Conservation (phyloP, 78 protist species). For the Dictyostelium firmibasis region DNA sequence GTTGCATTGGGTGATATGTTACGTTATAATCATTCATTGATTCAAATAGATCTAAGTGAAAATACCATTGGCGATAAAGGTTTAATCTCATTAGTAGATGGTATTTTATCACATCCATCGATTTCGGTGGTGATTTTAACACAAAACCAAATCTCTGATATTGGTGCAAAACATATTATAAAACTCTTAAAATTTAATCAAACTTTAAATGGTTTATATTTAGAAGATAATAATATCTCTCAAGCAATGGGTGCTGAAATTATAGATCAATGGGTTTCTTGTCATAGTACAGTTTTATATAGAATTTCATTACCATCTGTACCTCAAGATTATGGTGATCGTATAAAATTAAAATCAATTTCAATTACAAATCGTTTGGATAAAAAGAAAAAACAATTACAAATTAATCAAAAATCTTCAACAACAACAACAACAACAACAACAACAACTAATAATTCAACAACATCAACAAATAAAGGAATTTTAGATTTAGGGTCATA, state of each 20-base stretch:
- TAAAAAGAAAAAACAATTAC: conserved; percentile 12
- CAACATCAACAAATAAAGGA: background rate
- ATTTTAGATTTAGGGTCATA: conserved; percentile 29
- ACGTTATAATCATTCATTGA: conserved; percentile 43
- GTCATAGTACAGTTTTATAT: conserved; percentile 1
- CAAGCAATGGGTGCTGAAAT: background rate
- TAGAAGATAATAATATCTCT: conserved; percentile 44
- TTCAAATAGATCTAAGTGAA: conserved; percentile 51
- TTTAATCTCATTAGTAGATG: conserved; percentile 3
- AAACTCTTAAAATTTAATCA: conserved; percentile 26
- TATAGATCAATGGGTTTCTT: conserved; percentile 32
- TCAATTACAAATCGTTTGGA: conserved; percentile 35
- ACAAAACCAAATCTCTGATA: conserved; percentile 15
- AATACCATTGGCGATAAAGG: conserved; percentile 24
- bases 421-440: background rate
- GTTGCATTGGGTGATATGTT: conserved; percentile 56
- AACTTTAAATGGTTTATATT: conserved; percentile 35
- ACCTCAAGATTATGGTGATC: conserved; percentile 29
- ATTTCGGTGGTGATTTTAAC: conserved; percentile 17
- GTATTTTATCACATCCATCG: conserved; percentile 69
- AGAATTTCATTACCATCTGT: background rate
- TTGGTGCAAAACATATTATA: conserved; percentile 14
- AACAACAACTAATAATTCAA: background rate
- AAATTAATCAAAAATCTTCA: background rate
- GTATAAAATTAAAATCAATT: conserved; percentile 24